Evolutionary conservation across 345 rosid species (phyloP), one percentile per base, ranked within the genome.

Genomic region (Noccaea bulbosa): DNA sequence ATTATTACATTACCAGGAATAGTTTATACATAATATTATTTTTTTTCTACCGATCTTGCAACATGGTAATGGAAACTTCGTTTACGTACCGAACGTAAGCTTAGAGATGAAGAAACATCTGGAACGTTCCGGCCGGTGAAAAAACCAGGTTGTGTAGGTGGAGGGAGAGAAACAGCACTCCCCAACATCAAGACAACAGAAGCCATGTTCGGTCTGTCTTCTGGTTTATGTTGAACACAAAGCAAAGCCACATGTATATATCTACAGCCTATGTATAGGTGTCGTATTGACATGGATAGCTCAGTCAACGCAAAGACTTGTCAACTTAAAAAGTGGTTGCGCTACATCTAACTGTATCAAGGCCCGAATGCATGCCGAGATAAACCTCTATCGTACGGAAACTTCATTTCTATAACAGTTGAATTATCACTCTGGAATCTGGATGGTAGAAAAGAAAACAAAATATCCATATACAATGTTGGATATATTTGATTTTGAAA

Each of bases 211-310:
- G 77, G 77, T 63, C 72, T 63, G 35, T 65, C 71, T 66, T 66
- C 72, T 11, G 71, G 60, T 65, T 65, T 63, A 11, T 65, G 71
- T 65, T 73, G 77, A 57, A 73, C 77, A 38, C 72, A 73, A 65
- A 65, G 70, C 57, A 73, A 54, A 32, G 55, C 77, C 32, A 73
- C 70, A 41, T 65, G 72, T 10, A 73, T 57, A 17, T 72, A 65
- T 65, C 67, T 73, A 20, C 22, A 20, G 22, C 22, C 1, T 14
- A 15, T 5, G 0, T 14, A 15, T 5, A 46, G 11, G 11, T 45
- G 22, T 7, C 11, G 20, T 47, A 16, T 0, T 27, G 37, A 51
- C 56, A 51, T 27, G 16, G 10, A 53, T 32, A 30, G 67, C 43
- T 46, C 30, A 33, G 67, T 46, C 32, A 46, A 47, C 33, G 7